A percentile compares a stretch with the other conserved stretches of the same genome.
These are phyloP conservation scores for Massarina eburnea DNA, from an alignment of 2,329 filamentous ascomycete species.

Conservation along the genomic window DNA sequence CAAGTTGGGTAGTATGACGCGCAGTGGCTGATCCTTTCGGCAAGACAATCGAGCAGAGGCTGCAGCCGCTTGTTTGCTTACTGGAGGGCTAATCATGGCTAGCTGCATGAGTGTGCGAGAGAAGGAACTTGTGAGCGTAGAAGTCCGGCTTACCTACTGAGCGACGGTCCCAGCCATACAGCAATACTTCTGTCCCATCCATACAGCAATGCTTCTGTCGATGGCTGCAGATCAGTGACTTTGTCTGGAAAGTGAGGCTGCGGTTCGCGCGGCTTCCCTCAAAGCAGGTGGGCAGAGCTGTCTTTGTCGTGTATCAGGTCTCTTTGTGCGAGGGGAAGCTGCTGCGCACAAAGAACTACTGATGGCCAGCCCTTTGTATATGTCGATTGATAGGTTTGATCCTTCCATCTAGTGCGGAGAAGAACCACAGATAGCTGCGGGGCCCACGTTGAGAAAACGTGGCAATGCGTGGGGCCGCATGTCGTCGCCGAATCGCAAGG, in stretches of 20 bases:
- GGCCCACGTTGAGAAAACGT: slow-evolving; percentile 21
- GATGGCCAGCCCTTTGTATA: too few relatives aligned
- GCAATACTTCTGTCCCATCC: too few relatives aligned
- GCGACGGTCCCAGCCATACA: too few relatives aligned
- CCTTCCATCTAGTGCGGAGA: background rate
- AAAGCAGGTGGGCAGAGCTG: background rate
- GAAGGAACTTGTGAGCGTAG: background rate
- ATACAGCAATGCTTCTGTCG: too few relatives aligned
- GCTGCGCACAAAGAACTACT: slow-evolving; percentile 1
- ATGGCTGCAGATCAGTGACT: too few relatives aligned
- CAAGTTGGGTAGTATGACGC: background rate
- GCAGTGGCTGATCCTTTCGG: background rate
- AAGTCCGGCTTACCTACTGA: background rate
- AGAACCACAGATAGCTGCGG: slow-evolving; percentile 7
- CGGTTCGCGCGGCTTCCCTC: background rate
- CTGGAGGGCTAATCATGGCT: background rate
- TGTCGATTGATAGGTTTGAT: background rate
- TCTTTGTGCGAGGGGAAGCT: background rate
- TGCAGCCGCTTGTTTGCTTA: background rate
- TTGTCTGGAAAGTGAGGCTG: background rate
- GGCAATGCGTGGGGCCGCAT: slow-evolving; percentile 22
- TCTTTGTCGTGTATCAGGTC: background rate
- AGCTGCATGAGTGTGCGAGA: background rate
- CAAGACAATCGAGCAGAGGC: background rate
- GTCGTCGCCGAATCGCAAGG: slow-evolving; percentile 4